Conservation (phyloP, 139 green algal genomes). For the Micractinium conductrix region DNA sequence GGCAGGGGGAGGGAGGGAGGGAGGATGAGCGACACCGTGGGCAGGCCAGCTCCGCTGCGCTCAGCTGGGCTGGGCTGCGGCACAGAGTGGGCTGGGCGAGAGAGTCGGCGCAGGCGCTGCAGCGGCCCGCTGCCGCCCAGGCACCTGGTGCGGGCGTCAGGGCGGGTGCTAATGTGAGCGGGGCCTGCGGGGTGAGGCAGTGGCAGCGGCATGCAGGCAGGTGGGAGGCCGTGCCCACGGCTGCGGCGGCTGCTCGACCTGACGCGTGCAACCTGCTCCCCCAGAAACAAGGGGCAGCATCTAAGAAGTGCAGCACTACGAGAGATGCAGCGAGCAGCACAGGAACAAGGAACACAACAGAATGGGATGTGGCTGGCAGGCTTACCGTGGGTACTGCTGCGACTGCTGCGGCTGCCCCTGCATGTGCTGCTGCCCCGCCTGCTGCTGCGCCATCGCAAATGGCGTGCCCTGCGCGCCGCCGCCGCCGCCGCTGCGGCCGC, state of each 20-base stretch:
- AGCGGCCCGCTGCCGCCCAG: background rate
- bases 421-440: slow-evolving; percentile 11
- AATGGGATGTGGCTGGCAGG: too few relatives aligned
- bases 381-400: slow-evolving; percentile 25
- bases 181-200: background rate
- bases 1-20: background rate
- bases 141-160: background rate
- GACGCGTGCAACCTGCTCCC: too few relatives aligned
- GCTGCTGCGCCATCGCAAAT: slow-evolving; percentile 11
- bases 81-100: background rate
- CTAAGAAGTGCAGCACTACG: too few relatives aligned
- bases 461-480: background rate
- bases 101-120: background rate
- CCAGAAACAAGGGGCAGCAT: background rate
- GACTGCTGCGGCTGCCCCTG: background rate
- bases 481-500: background rate
- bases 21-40: background rate
- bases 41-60: background rate
- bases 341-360: too few relatives aligned
- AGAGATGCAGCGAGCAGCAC: background rate
- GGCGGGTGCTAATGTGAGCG: background rate
- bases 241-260: too few relatives aligned
- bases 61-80: background rate
- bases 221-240: background rate
- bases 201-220: slow-evolving; percentile 11